Evolutionary conservation across 169 alveolate species (phyloP).

Genomic region (Plasmodium berghei): DNA sequence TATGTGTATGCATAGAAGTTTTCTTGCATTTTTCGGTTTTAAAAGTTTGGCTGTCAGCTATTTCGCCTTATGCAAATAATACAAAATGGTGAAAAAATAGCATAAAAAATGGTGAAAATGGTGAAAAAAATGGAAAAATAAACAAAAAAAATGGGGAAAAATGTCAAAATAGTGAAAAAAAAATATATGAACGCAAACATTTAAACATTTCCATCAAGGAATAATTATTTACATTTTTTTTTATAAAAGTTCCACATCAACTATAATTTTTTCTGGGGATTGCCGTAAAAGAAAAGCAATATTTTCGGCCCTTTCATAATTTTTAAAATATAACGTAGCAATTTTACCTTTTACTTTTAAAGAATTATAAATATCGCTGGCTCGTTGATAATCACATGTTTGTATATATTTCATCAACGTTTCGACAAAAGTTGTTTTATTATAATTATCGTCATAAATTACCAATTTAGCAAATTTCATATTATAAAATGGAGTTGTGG

Average conservation of each 20-base stretch:
- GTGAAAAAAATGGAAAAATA: too few species aligned
- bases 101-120: too few species aligned
- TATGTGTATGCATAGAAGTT: too few species aligned
- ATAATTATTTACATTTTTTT: background rate
- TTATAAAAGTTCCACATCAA: constrained; percentile 47
- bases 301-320: constrained; percentile 67
- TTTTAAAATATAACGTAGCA: constrained; percentile 60
- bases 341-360: constrained; percentile 67
- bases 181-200: background rate
- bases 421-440: constrained; percentile 51
- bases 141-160: background rate
- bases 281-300: constrained; percentile 67
- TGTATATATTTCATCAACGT: constrained; percentile 32
- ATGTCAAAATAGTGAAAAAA: background rate
- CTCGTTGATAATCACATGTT: constrained; percentile 61
- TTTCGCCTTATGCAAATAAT: too few species aligned
- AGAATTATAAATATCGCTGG: constrained; percentile 28
- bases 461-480: constrained; percentile 53
- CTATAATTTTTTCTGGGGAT: constrained; percentile 48
- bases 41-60: too few species aligned
- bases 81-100: too few species aligned
- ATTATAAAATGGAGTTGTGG: constrained; percentile 1
- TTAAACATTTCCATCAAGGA: background rate
- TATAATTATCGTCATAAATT: constrained; percentile 74
- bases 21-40: too few species aligned